Percentiles rank a stretch among this genome's conserved stretches.
Evolutionary conservation across 352 stramenopile species (phyloP).

Genomic region (Pythium guiyangense): DNA sequence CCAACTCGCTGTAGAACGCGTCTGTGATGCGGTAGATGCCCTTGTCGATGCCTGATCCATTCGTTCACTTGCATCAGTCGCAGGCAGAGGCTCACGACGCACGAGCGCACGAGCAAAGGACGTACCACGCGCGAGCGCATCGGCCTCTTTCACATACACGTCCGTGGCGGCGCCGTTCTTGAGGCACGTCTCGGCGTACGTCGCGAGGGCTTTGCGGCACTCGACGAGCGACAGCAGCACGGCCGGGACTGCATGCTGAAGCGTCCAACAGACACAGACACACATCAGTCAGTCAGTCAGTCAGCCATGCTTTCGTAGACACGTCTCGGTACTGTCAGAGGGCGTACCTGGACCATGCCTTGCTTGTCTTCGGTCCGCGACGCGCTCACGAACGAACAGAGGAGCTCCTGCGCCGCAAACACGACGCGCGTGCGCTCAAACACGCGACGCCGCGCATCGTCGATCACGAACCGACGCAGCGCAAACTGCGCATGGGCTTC

Average conservation of each 20-base stretch:
- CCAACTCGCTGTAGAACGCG: conserved; percentile 58
- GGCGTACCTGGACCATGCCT: conserved; percentile 63
- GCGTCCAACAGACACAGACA: neutral
- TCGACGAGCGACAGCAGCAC: conserved; percentile 64
- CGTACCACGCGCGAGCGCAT: conserved; percentile 38
- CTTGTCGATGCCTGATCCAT: conserved; percentile 54
- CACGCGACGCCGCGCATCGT: conserved; percentile 44
- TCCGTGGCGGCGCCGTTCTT: conserved; percentile 56
- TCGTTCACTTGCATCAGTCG: neutral
- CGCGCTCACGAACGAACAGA: conserved; percentile 53
- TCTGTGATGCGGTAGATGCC: conserved; percentile 75
- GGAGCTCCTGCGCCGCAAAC: conserved; percentile 33
- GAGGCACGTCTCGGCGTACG: conserved; percentile 65
- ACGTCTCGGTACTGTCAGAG: too few relatives aligned
- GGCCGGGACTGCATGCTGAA: conserved; percentile 61
- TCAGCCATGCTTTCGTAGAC: neutral
- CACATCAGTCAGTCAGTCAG: neutral
- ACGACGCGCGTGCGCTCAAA: conserved; percentile 42
- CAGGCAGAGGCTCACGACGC: too few relatives aligned
- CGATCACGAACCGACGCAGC: conserved; percentile 44
- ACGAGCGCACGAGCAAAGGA: neutral
- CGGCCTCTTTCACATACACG: conserved; percentile 59
- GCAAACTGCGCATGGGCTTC: conserved; percentile 57
- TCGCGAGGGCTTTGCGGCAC: conserved; percentile 54
- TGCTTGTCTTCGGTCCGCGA: conserved; percentile 59